Conservation (phyloP, 495 filamentous ascomycete genomes). For the Aspergillus nanangensis region DNA sequence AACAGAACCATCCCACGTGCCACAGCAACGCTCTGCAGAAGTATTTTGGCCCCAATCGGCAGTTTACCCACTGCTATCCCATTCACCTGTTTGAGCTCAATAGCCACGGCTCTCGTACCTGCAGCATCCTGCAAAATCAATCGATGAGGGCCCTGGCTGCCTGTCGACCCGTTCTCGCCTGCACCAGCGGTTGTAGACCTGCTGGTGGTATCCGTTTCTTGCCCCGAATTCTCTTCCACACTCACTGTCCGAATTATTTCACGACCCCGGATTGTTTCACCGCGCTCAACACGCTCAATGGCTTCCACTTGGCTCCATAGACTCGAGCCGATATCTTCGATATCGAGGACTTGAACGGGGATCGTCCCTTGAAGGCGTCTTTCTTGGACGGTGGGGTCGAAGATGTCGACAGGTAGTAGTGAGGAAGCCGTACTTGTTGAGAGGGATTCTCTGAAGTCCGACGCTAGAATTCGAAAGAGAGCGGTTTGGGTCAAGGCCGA, state of each 20-base stretch:
- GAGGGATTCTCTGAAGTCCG: constrained; percentile 65
- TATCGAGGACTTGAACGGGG: constrained; percentile 75
- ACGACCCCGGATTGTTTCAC: constrained; percentile 74
- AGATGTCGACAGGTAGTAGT: constrained; percentile 55
- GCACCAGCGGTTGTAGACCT: constrained; percentile 7
- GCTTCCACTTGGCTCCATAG: constrained; percentile 83
- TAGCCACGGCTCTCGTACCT: constrained; percentile 63
- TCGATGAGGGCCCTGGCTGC: constrained; percentile 62
- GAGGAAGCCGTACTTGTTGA: constrained; percentile 38
- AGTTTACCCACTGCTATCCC: constrained; percentile 60
- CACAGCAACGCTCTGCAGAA: constrained; percentile 62
- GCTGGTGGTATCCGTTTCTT: constrained; percentile 18
- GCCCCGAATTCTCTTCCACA: constrained; percentile 40
- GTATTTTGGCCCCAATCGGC: constrained; percentile 74
- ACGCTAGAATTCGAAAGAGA: constrained; percentile 71
- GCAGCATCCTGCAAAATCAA: constrained; percentile 75
- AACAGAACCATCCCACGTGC: constrained; percentile 76
- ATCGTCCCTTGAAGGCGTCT: constrained; percentile 53
- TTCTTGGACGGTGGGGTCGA: constrained; percentile 48
- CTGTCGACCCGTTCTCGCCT: constrained; percentile 14
- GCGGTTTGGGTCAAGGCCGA: constrained; percentile 73
- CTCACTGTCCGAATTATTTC: constrained; percentile 74
- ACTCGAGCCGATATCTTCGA: constrained; percentile 75
- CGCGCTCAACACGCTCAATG: constrained; percentile 76
- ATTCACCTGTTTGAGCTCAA: constrained; percentile 67